Base-by-base conservation (phyloP, 2,329 filamentous ascomycete genomes). In the Claviceps fusiformis region DNA sequence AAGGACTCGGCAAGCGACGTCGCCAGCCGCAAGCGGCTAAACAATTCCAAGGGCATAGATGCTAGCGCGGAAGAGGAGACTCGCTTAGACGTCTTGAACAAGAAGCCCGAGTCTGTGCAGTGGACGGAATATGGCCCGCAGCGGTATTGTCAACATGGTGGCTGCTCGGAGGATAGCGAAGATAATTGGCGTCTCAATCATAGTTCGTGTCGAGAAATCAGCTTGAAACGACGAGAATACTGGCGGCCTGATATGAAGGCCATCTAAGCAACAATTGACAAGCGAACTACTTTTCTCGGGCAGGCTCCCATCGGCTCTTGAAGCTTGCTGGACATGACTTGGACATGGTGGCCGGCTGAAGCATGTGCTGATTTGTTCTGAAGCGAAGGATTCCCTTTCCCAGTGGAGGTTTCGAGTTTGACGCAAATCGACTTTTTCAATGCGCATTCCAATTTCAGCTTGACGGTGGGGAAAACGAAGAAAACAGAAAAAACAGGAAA, bases 51-150 rank as follows among this genome's bases (percentile, higher is more conserved):
- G 37, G 9, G 31, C 33, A 2, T 37, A 43, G 15, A 27, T 58
- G 3, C 17, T 7, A 13, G 48, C 46, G 24, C 54, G 86, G 17
- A 73, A 77, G 24, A 58, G 66, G 1, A 76, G 75, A 55, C 69
- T 86, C 2, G 70, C 71, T 7, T 86, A 83, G 83, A 74, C 78
- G 3, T 73, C 67, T 0, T 85, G 80, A 80, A 82, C 24, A 24
- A 79, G 60, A 71, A 75, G 52, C 80, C 80, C 53, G 68, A 71
- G 7, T 72, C 0, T 86, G 83, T 62, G 65, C 61, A 0, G 69
- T 71, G 8, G 72, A 79, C 48, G 75, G 85, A 64, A 65, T 82
- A 3, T 81, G 81, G 58, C 74, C 80, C 49, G 70, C 84, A n/a
- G 80, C 81, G 1, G 82, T 24, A 24, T 85, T 37, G 35, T 37